Conservation (phyloP, 129 eudicot species). For the Scalesia atractyloides region DNA sequence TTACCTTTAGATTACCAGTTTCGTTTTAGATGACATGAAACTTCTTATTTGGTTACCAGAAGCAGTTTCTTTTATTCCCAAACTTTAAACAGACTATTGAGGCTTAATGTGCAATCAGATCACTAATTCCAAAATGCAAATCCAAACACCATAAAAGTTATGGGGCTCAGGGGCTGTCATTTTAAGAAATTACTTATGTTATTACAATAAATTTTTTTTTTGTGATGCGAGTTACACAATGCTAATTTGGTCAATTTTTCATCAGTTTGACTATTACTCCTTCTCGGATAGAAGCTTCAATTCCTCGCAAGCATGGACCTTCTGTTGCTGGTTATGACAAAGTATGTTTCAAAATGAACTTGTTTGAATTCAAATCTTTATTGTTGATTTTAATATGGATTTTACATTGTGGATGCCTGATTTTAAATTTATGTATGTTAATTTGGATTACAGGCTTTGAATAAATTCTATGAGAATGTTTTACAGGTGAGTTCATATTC, state of each 20-base stretch:
- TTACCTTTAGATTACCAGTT: neutral
- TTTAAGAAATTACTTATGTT: neutral
- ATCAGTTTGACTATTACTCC: slow-evolving; percentile 76
- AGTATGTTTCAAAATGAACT: slow-evolving; percentile 45
- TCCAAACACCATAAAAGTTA: neutral
- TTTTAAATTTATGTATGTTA: neutral
- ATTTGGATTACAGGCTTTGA: slow-evolving; percentile 68
- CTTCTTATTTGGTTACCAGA: neutral
- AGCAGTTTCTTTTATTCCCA: slow-evolving; percentile 1
- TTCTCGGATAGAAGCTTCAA: slow-evolving; percentile 79
- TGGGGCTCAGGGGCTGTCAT: slow-evolving; percentile 6
- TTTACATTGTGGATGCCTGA: neutral
- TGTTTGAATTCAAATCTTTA: neutral
- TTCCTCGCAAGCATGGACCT: slow-evolving; percentile 98
- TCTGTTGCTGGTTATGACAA: slow-evolving; percentile 96
- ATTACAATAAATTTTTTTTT: neutral
- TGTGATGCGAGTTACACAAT: neutral
- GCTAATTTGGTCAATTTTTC: slow-evolving; percentile 17
- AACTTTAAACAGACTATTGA: slow-evolving; percentile 7
- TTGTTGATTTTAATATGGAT: slow-evolving; percentile 1
- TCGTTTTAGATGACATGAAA: neutral
- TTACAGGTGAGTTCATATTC: slow-evolving; percentile 53
- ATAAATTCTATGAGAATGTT: slow-evolving; percentile 85
- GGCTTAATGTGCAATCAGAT: neutral
- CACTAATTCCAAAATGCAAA: neutral